These are phyloP conservation scores for Geotrichum phurueaensis DNA, from an alignment of 1,139 yeast species.

Conservation along the genomic window DNA sequence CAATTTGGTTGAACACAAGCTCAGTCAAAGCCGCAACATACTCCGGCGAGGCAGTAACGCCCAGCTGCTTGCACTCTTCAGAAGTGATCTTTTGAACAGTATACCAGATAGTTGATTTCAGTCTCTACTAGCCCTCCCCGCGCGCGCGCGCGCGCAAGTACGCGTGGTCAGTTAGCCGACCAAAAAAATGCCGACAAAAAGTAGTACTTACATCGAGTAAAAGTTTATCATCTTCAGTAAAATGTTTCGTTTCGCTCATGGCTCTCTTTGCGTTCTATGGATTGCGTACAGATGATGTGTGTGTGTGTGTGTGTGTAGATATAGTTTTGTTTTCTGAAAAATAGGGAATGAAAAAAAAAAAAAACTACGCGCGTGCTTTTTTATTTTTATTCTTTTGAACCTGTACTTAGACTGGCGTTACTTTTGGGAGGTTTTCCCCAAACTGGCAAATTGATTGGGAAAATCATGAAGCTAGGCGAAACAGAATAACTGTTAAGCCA, in stretches of 20 bases:
- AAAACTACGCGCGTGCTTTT: neutral
- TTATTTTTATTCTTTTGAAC: neutral
- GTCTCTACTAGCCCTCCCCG: conserved; percentile 19
- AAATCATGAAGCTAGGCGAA: neutral
- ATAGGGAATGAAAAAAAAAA: neutral
- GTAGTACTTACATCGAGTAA: conserved; percentile 5
- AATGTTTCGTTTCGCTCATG: conserved; percentile 4
- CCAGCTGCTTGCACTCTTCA: conserved; percentile 27
- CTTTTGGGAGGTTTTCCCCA: neutral
- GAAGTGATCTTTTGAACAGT: conserved; percentile 31
- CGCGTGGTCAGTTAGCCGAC: neutral
- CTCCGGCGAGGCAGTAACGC: conserved; percentile 29
- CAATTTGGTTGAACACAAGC: conserved; percentile 31
- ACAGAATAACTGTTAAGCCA: neutral
- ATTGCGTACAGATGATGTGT: too few relatives aligned
- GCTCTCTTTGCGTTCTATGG: too few relatives aligned
- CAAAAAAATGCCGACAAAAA: neutral
- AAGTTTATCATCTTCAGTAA: conserved; percentile 9
- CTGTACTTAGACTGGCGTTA: too few relatives aligned
- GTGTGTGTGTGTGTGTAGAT: neutral
- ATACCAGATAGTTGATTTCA: conserved; percentile 30
- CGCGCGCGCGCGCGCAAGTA: neutral
- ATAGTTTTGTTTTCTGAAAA: neutral
- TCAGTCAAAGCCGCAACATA: conserved; percentile 32
- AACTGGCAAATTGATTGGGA: neutral